A percentile compares a stretch with the other conserved stretches of the same genome.
phyloP scores from a whole-genome alignment of 2,329 filamentous ascomycete genomes.

The Saccharata proteae region DNA sequence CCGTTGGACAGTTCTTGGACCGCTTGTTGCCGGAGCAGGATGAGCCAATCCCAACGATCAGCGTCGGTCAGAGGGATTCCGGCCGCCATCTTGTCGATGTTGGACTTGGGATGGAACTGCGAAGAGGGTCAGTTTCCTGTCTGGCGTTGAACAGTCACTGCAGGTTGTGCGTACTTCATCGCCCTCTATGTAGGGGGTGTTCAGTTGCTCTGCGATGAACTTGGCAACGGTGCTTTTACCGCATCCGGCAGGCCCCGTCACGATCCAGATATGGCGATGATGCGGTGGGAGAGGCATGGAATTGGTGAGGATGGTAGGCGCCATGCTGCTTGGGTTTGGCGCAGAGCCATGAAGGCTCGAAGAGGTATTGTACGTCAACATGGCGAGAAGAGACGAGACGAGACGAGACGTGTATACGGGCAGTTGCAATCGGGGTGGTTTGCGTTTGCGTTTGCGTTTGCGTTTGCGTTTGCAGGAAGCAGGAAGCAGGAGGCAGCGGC shows the following conservation, averaged over 20 bases:
- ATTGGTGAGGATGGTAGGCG: constrained; percentile 6
- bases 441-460: neutral
- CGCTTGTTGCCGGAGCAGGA: constrained; percentile 34
- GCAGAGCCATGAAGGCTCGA: constrained; percentile 8
- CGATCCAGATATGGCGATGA: constrained; percentile 38
- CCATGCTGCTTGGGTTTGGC: constrained; percentile 4
- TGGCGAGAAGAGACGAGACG: neutral
- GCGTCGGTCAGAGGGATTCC: constrained; percentile 79
- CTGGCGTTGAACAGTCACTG: neutral
- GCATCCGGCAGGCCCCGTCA: constrained; percentile 42
- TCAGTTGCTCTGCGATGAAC: constrained; percentile 30
- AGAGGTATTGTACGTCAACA: constrained; percentile 12
- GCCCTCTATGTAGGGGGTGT: constrained; percentile 38
- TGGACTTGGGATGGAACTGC: constrained; percentile 37
- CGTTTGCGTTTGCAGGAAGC: neutral
- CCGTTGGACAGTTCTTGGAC: constrained; percentile 23
- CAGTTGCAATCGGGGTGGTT: neutral
- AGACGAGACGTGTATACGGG: neutral
- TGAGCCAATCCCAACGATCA: constrained; percentile 96
- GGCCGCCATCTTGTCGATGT: constrained; percentile 71
- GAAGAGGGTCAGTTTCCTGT: constrained; percentile 7
- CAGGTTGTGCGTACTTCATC: constrained; percentile 35
- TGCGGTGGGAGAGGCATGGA: constrained; percentile 14
- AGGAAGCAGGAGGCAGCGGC: neutral
- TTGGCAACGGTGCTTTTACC: constrained; percentile 42